Evolutionary conservation across 805 yeast genomes (phyloP).

Genomic region (Kuraishia piskuri): DNA sequence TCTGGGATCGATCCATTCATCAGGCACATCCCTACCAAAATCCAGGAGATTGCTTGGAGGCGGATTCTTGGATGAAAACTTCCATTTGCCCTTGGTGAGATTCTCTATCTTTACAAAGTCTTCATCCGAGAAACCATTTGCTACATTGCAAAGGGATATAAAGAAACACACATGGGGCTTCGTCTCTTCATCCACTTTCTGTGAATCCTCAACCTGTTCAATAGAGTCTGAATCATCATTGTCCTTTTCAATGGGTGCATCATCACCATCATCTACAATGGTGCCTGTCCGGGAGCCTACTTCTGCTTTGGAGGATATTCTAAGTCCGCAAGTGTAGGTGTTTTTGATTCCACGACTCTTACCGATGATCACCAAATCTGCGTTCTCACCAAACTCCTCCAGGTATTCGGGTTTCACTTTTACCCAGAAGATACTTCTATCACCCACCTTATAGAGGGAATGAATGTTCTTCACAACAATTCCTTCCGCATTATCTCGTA

Average conservation of each 20-base stretch:
- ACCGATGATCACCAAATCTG: conserved; percentile 77
- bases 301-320: conserved; percentile 16
- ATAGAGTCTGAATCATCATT: neutral
- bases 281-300: neutral
- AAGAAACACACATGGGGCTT: conserved; percentile 23
- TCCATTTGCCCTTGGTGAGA: conserved; percentile 56
- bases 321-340: conserved; percentile 66
- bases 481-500: conserved; percentile 70
- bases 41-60: conserved; percentile 35
- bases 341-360: conserved; percentile 65
- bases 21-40: conserved; percentile 59
- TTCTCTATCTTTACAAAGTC: conserved; percentile 55
- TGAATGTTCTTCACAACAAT: conserved; percentile 61
- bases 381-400: conserved; percentile 76
- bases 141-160: conserved; percentile 67
- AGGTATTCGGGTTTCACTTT: conserved; percentile 89
- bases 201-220: neutral
- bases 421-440: conserved; percentile 59
- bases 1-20: conserved; percentile 71
- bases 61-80: conserved; percentile 22
- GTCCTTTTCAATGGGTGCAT: conserved; percentile 2
- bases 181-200: neutral
- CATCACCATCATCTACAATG: conserved; percentile 6
- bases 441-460: conserved; percentile 53
- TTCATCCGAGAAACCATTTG: conserved; percentile 69